Evolutionary conservation across 768 basidiomycete genomes (phyloP).

Genomic region (Termitomyces sp.): DNA sequence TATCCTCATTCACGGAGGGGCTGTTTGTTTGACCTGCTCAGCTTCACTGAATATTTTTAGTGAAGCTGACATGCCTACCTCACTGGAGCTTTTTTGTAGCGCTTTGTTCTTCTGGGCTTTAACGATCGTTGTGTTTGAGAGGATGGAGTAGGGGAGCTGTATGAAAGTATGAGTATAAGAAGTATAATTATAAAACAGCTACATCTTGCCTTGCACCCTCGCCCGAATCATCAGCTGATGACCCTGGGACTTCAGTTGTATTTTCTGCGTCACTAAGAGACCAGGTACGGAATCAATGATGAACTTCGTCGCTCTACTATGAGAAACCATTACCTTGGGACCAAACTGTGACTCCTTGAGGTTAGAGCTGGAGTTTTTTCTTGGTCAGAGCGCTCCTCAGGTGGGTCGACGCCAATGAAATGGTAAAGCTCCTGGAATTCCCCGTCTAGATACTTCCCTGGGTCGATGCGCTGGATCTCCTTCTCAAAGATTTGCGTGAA

Average conservation of each 20-base stretch:
- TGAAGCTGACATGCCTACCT: conserved; percentile 4
- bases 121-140: conserved; percentile 10
- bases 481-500: conserved; percentile 40
- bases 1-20: background rate
- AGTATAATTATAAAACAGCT: background rate
- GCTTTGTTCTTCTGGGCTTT: conserved; percentile 2
- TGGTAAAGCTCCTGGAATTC: conserved; percentile 40
- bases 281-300: conserved; percentile 10
- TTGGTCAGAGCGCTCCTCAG: conserved; percentile 18
- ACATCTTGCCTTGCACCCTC: conserved; percentile 5
- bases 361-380: background rate
- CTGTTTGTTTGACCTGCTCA: background rate
- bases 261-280: conserved; percentile 10
- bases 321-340: conserved; percentile 3
- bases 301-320: conserved; percentile 2
- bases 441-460: conserved; percentile 30
- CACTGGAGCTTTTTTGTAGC: background rate
- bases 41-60: background rate
- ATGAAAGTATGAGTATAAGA: background rate
- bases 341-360: conserved; percentile 12
- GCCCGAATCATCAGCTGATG: conserved; percentile 2
- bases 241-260: conserved; percentile 4
- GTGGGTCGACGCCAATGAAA: conserved; percentile 37
- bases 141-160: conserved; percentile 23
- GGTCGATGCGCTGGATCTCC: conserved; percentile 37